These are phyloP conservation scores for Dryadomyces sulphureus DNA, from an alignment of 2,329 filamentous ascomycete genomes.

Conservation along the genomic window DNA sequence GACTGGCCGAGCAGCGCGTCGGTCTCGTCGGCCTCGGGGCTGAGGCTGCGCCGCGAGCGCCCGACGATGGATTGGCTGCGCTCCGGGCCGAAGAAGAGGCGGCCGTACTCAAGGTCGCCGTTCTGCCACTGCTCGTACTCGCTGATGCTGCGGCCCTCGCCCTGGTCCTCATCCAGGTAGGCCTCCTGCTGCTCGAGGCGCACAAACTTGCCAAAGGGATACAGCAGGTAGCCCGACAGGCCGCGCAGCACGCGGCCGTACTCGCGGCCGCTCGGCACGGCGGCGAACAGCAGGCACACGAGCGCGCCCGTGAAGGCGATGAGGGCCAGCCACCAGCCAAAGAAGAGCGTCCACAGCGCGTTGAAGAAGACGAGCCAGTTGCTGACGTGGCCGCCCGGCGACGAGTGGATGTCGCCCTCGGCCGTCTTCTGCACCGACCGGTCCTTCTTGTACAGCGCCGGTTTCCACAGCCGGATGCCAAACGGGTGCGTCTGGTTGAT, in stretches of 20 bases:
- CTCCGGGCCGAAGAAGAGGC: slow-evolving; percentile 86
- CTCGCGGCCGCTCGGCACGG: slow-evolving; percentile 63
- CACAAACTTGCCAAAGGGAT: slow-evolving; percentile 94
- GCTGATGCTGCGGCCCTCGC: slow-evolving; percentile 90
- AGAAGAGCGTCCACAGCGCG: slow-evolving; percentile 73
- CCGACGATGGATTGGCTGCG: slow-evolving; percentile 68
- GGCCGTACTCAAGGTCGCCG: slow-evolving; percentile 87
- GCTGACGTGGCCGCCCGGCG: slow-evolving; percentile 76
- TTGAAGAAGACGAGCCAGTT: slow-evolving; percentile 80
- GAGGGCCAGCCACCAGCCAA: slow-evolving; percentile 90
- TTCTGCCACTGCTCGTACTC: slow-evolving; percentile 99
- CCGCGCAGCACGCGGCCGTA: slow-evolving; percentile 81
- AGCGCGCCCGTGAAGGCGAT: slow-evolving; percentile 60
- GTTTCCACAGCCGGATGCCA: slow-evolving; percentile 97
- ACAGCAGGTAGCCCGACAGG: slow-evolving; percentile 74
- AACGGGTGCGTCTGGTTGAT: slow-evolving; percentile 99
- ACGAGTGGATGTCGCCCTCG: slow-evolving; percentile 92
- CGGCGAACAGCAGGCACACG: slow-evolving; percentile 66
- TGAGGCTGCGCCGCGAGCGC: slow-evolving; percentile 73
- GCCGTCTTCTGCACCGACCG: slow-evolving; percentile 92
- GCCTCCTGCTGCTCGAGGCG: slow-evolving; percentile 86
- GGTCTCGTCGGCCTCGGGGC: slow-evolving; percentile 70
- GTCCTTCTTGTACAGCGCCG: slow-evolving; percentile 93
- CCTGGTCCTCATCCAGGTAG: slow-evolving; percentile 86
- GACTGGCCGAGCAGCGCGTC: slow-evolving; percentile 55